Percentiles rank a stretch among this genome's conserved stretches.
These are phyloP conservation scores for Collybia mongolica DNA, from an alignment of 768 basidiomycete genomes.

Conservation along the genomic window DNA sequence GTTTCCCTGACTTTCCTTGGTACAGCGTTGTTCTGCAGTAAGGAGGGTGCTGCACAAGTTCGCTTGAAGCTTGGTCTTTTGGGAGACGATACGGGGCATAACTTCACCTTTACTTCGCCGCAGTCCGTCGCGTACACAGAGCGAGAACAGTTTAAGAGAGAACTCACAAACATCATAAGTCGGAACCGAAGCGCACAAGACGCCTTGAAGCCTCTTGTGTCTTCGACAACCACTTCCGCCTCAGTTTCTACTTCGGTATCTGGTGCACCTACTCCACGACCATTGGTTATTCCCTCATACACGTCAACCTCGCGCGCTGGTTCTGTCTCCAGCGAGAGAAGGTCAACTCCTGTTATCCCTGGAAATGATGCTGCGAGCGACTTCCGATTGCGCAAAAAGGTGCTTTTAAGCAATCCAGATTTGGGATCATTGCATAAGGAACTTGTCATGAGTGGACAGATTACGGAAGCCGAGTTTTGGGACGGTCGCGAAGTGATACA, in stretches of 20 bases:
- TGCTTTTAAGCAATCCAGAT: conserved; percentile 76
- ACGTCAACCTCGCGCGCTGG: conserved; percentile 58
- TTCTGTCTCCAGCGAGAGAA: conserved; percentile 55
- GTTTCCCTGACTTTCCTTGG: conserved; percentile 13
- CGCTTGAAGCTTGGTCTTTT: conserved; percentile 72
- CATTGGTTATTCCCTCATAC: conserved; percentile 32
- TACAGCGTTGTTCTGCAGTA: conserved; percentile 82
- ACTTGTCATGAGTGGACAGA: conserved; percentile 80
- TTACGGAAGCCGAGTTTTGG: conserved; percentile 96
- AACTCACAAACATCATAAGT: conserved; percentile 74
- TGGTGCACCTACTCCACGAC: conserved; percentile 31
- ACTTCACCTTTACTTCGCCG: conserved; percentile 78
- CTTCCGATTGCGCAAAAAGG: conserved; percentile 74
- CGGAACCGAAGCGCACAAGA: conserved; percentile 57
- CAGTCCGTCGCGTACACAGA: conserved; percentile 63
- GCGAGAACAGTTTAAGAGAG: conserved; percentile 80
- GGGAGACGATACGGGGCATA: conserved; percentile 72
- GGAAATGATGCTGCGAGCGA: conserved; percentile 63
- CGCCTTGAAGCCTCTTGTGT: conserved; percentile 25
- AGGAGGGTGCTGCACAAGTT: conserved; percentile 78
- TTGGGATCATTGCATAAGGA: conserved; percentile 82
- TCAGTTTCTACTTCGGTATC: conserved; percentile 15
- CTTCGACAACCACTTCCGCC: conserved; percentile 17
- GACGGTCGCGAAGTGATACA: conserved; percentile 82
- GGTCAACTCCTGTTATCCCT: conserved; percentile 54